Evolutionary conservation across 768 basidiomycete species (phyloP).

Genomic region (Leccinum subtestaceum): DNA sequence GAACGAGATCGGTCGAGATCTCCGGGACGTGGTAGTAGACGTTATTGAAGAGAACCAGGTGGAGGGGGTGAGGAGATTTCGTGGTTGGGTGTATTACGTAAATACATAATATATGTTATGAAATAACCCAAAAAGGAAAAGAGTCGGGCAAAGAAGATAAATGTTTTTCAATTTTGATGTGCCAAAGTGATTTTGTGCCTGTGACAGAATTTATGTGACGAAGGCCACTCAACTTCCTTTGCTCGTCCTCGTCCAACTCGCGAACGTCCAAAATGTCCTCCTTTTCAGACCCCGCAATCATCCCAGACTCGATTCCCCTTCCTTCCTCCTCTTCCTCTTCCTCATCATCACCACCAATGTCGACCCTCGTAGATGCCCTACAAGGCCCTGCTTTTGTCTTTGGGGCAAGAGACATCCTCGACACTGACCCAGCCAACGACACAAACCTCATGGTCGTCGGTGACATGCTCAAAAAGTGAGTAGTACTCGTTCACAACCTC

Average conservation of each 20-base stretch:
- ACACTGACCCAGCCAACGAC: conserved; percentile 36
- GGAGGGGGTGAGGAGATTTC: conserved; percentile 19
- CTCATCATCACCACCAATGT: conserved; percentile 23
- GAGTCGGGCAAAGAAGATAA: conserved; percentile 20
- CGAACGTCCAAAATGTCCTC: neutral
- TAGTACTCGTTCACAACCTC: conserved; percentile 5
- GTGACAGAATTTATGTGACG: conserved; percentile 36
- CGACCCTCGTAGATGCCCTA: neutral
- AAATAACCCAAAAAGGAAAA: conserved; percentile 10
- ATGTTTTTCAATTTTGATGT: conserved; percentile 30
- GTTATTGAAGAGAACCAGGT: conserved; percentile 37
- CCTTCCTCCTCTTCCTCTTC: conserved; percentile 28
- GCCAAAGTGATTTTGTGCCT: conserved; percentile 30
- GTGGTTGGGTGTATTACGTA: conserved; percentile 17
- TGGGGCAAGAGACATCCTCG: conserved; percentile 23
- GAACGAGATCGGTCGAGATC: conserved; percentile 75
- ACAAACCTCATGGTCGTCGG: conserved; percentile 50
- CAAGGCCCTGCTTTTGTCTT: conserved; percentile 20
- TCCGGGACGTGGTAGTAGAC: conserved; percentile 57
- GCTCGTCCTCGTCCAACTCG: neutral
- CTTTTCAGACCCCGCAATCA: neutral
- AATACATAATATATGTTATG: conserved; percentile 18
- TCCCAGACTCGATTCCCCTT: conserved; percentile 9
- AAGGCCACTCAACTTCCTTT: neutral
- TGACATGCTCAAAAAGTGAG: conserved; percentile 53